Percentiles rank a stretch among this genome's conserved stretches.
Conservation (phyloP, 305 asterid genomes). For the Fraxinus angustifolia region DNA sequence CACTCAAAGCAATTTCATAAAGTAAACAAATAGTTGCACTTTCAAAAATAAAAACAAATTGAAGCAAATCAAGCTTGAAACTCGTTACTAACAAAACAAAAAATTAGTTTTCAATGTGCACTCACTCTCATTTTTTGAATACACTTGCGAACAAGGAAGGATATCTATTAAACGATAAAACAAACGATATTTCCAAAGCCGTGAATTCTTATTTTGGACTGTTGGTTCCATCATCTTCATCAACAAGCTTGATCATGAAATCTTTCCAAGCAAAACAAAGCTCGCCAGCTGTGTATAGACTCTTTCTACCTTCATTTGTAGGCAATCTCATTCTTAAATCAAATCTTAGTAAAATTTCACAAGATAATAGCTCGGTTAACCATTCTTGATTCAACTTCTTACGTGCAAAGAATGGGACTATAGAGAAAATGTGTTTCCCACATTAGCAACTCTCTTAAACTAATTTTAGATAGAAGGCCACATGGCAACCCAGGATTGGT, state of each 20-base stretch:
- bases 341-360: constrained; percentile 66
- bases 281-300: constrained; percentile 92
- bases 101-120: neutral
- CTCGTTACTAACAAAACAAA: neutral
- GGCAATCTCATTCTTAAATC: constrained; percentile 88
- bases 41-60: neutral
- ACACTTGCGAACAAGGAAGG: neutral
- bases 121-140: neutral
- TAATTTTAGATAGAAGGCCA: no score
- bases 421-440: no score
- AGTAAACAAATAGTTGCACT: neutral
- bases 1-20: neutral
- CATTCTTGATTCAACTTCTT: constrained; percentile 74
- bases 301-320: constrained; percentile 90
- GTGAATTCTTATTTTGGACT: constrained; percentile 67
- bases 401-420: constrained; percentile 41
- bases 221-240: constrained; percentile 66
- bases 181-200: neutral
- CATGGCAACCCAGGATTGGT: no score
- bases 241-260: constrained; percentile 66
- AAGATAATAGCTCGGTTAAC: constrained; percentile 76
- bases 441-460: no score
- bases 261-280: constrained; percentile 93
- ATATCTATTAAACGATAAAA: neutral
- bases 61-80: neutral